Conservation (phyloP, 345 rosid genomes). For the Barbarea vulgaris region DNA sequence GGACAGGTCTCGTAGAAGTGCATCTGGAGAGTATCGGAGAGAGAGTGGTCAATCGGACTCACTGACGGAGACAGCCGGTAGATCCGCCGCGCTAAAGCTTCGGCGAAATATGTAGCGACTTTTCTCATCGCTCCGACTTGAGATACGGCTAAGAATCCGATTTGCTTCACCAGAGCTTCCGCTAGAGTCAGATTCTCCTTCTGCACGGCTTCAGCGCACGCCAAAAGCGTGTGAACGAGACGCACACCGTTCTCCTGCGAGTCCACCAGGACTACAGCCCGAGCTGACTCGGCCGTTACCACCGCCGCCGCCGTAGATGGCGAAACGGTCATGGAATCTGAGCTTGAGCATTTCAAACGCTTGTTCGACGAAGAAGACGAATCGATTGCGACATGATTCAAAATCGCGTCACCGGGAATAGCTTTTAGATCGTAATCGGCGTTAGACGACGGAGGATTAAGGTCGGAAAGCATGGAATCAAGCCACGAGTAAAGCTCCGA, state of each 20-base stretch:
- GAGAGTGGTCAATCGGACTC: conserved; percentile 49
- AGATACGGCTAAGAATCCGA: conserved; percentile 58
- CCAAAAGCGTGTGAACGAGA: conserved; percentile 69
- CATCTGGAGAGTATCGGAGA: conserved; percentile 68
- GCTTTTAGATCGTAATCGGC: conserved; percentile 62
- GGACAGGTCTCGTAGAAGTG: conserved; percentile 88
- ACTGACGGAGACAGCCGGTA: conserved; percentile 57
- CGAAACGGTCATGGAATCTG: background rate
- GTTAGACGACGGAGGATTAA: conserved; percentile 44
- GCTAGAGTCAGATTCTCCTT: conserved; percentile 55
- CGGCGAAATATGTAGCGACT: conserved; percentile 82
- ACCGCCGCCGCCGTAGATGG: background rate
- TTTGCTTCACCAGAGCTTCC: conserved; percentile 69
- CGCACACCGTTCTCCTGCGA: conserved; percentile 78
- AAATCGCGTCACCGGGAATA: conserved; percentile 72
- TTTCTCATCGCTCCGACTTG: conserved; percentile 80
- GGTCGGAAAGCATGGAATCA: conserved; percentile 62
- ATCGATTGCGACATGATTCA: conserved; percentile 1
- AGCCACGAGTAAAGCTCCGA: conserved; percentile 73
- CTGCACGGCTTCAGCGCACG: conserved; percentile 84
- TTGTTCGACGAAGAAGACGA: conserved; percentile 42
- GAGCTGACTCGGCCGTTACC: conserved; percentile 40
- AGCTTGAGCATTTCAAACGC: conserved; percentile 45
- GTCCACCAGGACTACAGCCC: conserved; percentile 62
- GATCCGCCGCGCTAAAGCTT: conserved; percentile 75